Evolutionary conservation across 1,284 basidiomycete species (phyloP).

Genomic region (Malassezia obtusa): DNA sequence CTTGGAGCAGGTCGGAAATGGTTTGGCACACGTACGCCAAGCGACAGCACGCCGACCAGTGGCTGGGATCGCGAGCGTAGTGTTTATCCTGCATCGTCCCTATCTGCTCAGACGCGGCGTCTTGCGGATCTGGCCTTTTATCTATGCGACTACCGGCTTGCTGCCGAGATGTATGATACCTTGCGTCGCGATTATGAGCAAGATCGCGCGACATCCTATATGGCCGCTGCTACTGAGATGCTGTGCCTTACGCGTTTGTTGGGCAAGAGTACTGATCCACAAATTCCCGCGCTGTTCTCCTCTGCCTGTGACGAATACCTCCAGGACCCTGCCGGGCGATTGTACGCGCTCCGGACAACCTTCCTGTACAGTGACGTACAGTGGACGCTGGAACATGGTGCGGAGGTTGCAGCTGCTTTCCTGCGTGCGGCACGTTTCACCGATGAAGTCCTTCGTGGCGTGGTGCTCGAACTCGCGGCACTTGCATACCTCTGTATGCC

Average conservation of each 20-base stretch:
- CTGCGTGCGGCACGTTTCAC: slow-evolving; percentile 25
- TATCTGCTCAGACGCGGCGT: slow-evolving; percentile 54
- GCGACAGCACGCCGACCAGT: slow-evolving; percentile 31
- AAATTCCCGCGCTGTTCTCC: neutral
- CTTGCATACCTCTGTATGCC: slow-evolving; percentile 47
- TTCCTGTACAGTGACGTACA: slow-evolving; percentile 40
- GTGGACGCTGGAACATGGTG: slow-evolving; percentile 19
- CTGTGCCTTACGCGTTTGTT: neutral
- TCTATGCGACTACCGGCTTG: slow-evolving; percentile 77
- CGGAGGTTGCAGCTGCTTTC: slow-evolving; percentile 25
- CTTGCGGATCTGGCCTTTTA: slow-evolving; percentile 92
- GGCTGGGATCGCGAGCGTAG: slow-evolving; percentile 17
- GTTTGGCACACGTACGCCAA: slow-evolving; percentile 43
- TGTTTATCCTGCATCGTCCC: slow-evolving; percentile 51
- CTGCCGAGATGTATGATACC: slow-evolving; percentile 73
- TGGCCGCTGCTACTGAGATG: slow-evolving; percentile 34
- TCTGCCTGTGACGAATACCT: slow-evolving; percentile 4
- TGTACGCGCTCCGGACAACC: slow-evolving; percentile 28
- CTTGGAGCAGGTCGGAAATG: slow-evolving; percentile 52
- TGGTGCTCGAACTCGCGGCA: slow-evolving; percentile 54
- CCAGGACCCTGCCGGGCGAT: slow-evolving; percentile 5
- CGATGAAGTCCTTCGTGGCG: slow-evolving; percentile 53
- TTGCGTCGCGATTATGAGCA: slow-evolving; percentile 52
- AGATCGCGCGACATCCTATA: slow-evolving; percentile 37
- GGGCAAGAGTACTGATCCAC: neutral